Base-by-base conservation (phyloP, 495 filamentous ascomycete species). In the Pseudomonodictys pantanalensis region DNA sequence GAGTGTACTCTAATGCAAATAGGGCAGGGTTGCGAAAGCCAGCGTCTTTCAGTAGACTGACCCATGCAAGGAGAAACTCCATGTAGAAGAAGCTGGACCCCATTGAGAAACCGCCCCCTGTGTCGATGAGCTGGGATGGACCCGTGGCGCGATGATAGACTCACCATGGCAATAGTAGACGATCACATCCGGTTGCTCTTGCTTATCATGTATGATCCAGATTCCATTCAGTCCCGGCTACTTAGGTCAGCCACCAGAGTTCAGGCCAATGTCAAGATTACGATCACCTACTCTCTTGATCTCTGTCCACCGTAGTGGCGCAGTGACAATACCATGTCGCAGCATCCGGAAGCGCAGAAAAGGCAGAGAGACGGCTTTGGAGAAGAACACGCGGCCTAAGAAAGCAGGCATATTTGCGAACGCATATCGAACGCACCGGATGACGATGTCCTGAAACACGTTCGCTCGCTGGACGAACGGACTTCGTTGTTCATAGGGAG, bases 11-110 rank as follows among this genome's bases (percentile, higher is more conserved):
- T 5, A 91, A 71, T 1, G 85, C 81, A 66, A 92, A 86, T n/a
- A 91, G 78, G 15, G 87, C 86, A 2, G 89, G 88, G 65, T 90
- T 91, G 12, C 67, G 47, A 65, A 85, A 90, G 12, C 86, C 86
- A 30, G 74, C 69, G 15, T 78, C 71, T 26, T 76, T 72, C 32
- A 92, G 73, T 0, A 85, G 68, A 39, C 71, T 77, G 15, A 84
- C 64, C 83, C 83, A 88, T 24, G 83, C 79, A 32, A 89, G 66
- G 17, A 92, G 75, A 62, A 91, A 91, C 69, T 92, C 88, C 20
- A 91, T 79, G 69, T 92, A 92, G 70, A 92, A 92, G 71, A 88
- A 86, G 24, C 77, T 68, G 12, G 86, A 87, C 28, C 88, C 88
- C 85, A 92, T 87, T 1, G 82, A 79, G 64, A 91, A 91, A 1